A percentile compares a stretch with the other conserved stretches of the same genome.
Evolutionary conservation across 2,329 filamentous ascomycete species (phyloP).

Genomic region (Diaporthe sp.): DNA sequence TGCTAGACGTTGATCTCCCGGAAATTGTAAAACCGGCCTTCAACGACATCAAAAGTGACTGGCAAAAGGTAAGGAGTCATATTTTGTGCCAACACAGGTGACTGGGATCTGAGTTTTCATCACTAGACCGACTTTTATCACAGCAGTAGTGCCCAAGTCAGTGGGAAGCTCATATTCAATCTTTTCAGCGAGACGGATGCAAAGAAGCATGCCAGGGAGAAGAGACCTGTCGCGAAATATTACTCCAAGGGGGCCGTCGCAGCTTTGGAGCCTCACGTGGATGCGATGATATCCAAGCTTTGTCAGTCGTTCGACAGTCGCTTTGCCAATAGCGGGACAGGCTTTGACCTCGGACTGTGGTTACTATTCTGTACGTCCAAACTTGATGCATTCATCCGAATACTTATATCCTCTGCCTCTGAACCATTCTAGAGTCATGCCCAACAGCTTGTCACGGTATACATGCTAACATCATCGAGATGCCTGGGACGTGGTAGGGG

Average conservation of each 20-base stretch:
- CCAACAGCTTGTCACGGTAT: neutral
- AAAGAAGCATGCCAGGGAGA: slow-evolving; percentile 51
- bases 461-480: slow-evolving; percentile 9
- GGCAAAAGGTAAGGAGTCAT: slow-evolving; percentile 21
- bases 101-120: neutral
- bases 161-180: slow-evolving; percentile 54
- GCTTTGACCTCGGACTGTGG: slow-evolving; percentile 33
- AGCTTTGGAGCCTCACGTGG: slow-evolving; percentile 50
- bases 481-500: slow-evolving; percentile 58
- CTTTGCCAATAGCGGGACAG: slow-evolving; percentile 46
- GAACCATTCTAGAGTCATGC: too few relatives aligned
- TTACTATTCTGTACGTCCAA: slow-evolving; percentile 1
- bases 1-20: slow-evolving; percentile 28
- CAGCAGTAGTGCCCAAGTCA: slow-evolving; percentile 51
- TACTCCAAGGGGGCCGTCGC: slow-evolving; percentile 51
- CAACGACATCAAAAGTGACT: slow-evolving; percentile 22
- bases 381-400: too few relatives aligned
- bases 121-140: slow-evolving; percentile 56
- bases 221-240: slow-evolving; percentile 54
- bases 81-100: neutral
- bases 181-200: slow-evolving; percentile 55
- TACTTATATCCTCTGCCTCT: rapidly evolving
- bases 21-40: slow-evolving; percentile 26
- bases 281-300: slow-evolving; percentile 50
- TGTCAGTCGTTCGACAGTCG: slow-evolving; percentile 48